These are phyloP conservation scores for Zangia roseola DNA, from an alignment of 768 basidiomycete species.

Conservation along the genomic window DNA sequence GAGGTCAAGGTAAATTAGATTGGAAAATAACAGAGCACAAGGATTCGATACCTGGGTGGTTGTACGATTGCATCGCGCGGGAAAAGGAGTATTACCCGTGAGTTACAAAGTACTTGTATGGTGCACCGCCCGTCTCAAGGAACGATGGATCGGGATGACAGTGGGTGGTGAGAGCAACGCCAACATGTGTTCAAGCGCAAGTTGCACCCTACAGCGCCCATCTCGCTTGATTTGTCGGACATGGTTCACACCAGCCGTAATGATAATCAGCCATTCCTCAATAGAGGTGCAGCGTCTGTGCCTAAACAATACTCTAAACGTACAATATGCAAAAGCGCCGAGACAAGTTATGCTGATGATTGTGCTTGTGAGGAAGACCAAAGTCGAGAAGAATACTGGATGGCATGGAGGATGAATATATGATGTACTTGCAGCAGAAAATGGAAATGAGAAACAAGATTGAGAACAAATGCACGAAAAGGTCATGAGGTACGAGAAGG, in stretches of 20 bases:
- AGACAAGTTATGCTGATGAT: slow-evolving; percentile 27
- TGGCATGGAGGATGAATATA: slow-evolving; percentile 36
- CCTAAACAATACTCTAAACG: slow-evolving; percentile 36
- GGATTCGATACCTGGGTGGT: slow-evolving; percentile 26
- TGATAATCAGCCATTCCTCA: slow-evolving; percentile 3
- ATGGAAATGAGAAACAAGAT: slow-evolving; percentile 26
- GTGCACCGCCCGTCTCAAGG: neutral
- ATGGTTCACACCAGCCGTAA: neutral
- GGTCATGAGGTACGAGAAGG: slow-evolving; percentile 33
- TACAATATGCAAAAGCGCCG: slow-evolving; percentile 44
- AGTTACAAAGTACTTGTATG: slow-evolving; percentile 1
- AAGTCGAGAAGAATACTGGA: slow-evolving; percentile 24
- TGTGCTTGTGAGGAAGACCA: slow-evolving; percentile 26
- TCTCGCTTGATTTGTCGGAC: slow-evolving; percentile 16
- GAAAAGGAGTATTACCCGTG: neutral
- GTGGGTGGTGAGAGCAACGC: neutral
- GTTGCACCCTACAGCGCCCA: slow-evolving; percentile 19
- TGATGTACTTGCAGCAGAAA: slow-evolving; percentile 32
- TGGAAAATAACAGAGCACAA: neutral
- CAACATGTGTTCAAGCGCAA: slow-evolving; percentile 1
- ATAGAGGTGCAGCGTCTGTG: slow-evolving; percentile 13
- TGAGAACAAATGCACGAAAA: slow-evolving; percentile 18
- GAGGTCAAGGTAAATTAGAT: slow-evolving; percentile 1
- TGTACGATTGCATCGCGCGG: slow-evolving; percentile 31
- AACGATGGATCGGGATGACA: neutral